These are phyloP conservation scores for Peronospora destructor DNA, from an alignment of 352 stramenopile species.

Conservation along the genomic window DNA sequence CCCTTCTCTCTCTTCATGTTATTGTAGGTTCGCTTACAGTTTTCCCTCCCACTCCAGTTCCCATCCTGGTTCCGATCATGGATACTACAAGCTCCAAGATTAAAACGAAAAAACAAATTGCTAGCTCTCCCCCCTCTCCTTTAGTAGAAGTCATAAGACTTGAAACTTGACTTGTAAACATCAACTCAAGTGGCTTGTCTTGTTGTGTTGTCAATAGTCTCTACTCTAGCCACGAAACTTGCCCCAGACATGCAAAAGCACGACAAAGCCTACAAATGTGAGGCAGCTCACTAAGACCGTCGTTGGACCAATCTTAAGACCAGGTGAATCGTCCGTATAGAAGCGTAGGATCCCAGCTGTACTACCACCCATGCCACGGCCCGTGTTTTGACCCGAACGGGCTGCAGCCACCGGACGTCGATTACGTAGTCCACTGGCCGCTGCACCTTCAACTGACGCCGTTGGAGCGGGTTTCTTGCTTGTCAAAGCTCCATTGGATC, in stretches of 20 bases:
- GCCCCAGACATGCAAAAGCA: constrained; percentile 95
- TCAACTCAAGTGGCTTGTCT: not conserved
- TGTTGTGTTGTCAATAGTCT: constrained; percentile 9
- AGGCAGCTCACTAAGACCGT: constrained; percentile 93
- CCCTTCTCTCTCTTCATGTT: constrained; percentile 18
- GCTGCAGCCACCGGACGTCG: constrained; percentile 45
- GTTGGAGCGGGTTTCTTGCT: constrained; percentile 68
- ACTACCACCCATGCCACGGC: constrained; percentile 77
- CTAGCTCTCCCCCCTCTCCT: too few relatives aligned
- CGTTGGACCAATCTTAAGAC: constrained; percentile 93
- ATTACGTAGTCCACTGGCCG: constrained; percentile 70
- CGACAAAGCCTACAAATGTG: constrained; percentile 94
- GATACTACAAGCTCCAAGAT: too few relatives aligned
- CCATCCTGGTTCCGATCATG: too few relatives aligned
- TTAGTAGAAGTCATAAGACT: too few relatives aligned
- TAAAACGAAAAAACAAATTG: too few relatives aligned
- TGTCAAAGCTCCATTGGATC: constrained; percentile 33
- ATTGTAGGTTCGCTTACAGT: too few relatives aligned
- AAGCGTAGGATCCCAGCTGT: constrained; percentile 93
- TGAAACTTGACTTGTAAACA: too few relatives aligned
- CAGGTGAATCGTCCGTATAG: constrained; percentile 95
- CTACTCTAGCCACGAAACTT: constrained; percentile 88
- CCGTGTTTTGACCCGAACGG: constrained; percentile 53
- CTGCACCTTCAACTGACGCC: constrained; percentile 47
- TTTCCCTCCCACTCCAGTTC: too few relatives aligned